Conservation (phyloP, 352 stramenopile species). For the Phytophthora tentaculata region DNA sequence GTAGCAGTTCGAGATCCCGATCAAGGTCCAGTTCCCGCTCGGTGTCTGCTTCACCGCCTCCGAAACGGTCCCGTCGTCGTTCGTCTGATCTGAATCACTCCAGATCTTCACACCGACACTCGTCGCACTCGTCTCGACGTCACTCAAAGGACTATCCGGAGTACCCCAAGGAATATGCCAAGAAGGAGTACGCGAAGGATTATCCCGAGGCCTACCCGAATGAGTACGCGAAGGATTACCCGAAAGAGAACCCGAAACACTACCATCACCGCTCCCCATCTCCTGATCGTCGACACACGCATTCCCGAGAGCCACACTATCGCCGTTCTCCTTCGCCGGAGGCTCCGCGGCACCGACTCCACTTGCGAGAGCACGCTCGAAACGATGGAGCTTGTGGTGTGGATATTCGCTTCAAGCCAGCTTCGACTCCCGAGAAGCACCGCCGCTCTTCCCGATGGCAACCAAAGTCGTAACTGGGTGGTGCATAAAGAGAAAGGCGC, state of each 20-base stretch:
- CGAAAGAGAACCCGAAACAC: constrained; percentile 26
- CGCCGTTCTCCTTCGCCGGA: constrained; percentile 27
- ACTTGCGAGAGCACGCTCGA: constrained; percentile 29
- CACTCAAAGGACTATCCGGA: constrained; percentile 31
- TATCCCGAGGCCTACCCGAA: no score
- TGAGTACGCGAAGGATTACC: no score
- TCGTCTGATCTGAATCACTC: constrained; percentile 31
- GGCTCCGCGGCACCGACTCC: constrained; percentile 19
- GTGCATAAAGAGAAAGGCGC: neutral
- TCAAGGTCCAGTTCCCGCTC: constrained; percentile 51
- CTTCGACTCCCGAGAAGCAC: constrained; percentile 27
- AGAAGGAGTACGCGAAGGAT: constrained; percentile 24
- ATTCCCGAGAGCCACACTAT: constrained; percentile 27
- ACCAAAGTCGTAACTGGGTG: constrained; percentile 26
- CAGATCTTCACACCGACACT: constrained; percentile 27
- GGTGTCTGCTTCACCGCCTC: constrained; percentile 28
- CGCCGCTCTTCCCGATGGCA: constrained; percentile 41
- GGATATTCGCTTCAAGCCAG: constrained; percentile 25
- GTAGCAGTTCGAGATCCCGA: constrained; percentile 44
- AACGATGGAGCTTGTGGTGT: constrained; percentile 21
- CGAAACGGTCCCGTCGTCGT: constrained; percentile 37
- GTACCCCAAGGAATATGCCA: constrained; percentile 24
- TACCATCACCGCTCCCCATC: constrained; percentile 28
- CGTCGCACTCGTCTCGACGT: constrained; percentile 30
- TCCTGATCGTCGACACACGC: constrained; percentile 26